Evolutionary conservation across 169 alveolate genomes (phyloP), one percentile per base, ranked within the genome.

Genomic region (Fabrea salina): DNA sequence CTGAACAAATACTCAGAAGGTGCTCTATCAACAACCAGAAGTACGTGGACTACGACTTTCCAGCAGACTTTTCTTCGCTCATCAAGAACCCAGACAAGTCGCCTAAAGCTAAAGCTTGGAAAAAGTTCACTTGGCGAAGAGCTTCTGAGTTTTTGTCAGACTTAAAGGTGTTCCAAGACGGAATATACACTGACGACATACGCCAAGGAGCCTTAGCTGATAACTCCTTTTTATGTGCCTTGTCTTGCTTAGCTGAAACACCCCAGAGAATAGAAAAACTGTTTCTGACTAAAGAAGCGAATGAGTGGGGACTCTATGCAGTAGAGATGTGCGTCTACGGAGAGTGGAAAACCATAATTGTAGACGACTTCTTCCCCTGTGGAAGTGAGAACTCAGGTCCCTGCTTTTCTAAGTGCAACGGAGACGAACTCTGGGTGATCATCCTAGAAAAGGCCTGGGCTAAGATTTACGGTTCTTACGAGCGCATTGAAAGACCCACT

Each of bases 151-250:
- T 72, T 22, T 30, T 22, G 16, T 11, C 47, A 30, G 71, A 32
- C 13, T 11, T 72, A 16, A 35, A n/a, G 7, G 47, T 72, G 32
- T 72, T 72, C 33, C 44, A 8, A 72, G 80, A 32, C 1, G 84
- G 82, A 0, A 77, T 85, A 0, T 13, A 25, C 22, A 86, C 88
- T 35, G 61, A 67, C 58, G 94, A 91, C 64, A 89, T 91, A 25
- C 44, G 22, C 4, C 89, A 91, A 85, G 94, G 94, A 0, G 89
- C 80, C 35, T 77, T 92, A 44, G 96, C 95, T 25, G 91, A 92
- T 79, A 79, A 93, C 76, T 89, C 86, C 68, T 89, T 87, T 67
- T 80, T 92, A 44, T 81, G 89, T 25, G 87, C 83, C 4, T 74
- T 89, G 43, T 77, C 93, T 30, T 87, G 90, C 4, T 80, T 89